Percentiles rank a stretch among this genome's conserved stretches.
Evolutionary conservation across 2,329 filamentous ascomycete species (phyloP).

Genomic region (Colletotrichum magnum): DNA sequence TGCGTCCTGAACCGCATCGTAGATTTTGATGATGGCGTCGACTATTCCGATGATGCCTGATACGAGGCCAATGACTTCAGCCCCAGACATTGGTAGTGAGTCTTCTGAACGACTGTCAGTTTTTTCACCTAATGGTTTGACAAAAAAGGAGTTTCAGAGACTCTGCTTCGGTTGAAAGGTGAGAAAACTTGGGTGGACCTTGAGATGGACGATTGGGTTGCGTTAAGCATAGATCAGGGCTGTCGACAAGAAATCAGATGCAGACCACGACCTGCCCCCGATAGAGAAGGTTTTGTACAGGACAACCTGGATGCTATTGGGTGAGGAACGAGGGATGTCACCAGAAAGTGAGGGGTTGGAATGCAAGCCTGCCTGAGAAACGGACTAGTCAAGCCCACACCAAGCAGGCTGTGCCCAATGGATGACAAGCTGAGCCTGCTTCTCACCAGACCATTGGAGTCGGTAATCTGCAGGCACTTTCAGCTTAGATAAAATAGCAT

Average conservation of each 20-base stretch:
- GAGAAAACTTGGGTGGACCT: not conserved
- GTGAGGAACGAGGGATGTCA: not conserved
- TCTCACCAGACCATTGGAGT: not conserved
- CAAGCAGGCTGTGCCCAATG: not conserved
- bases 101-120: too few species aligned
- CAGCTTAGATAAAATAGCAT: not conserved
- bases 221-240: too few species aligned
- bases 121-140: not conserved
- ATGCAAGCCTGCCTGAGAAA: not conserved
- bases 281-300: not conserved
- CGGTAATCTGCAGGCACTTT: not conserved
- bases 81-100: slow-evolving; percentile 36
- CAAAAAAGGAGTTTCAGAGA: not conserved
- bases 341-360: not conserved
- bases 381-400: not conserved
- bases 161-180: not conserved
- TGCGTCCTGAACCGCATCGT: slow-evolving; percentile 43
- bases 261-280: not conserved
- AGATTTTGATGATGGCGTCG: slow-evolving; percentile 45
- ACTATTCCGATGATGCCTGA: slow-evolving; percentile 47
- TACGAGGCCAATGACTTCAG: slow-evolving; percentile 45
- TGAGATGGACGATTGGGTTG: too few species aligned
- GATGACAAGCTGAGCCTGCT: not conserved
- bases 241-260: not conserved
- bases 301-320: not conserved